Base-by-base conservation (phyloP, 2,329 filamentous ascomycete genomes). In the Sporothrix globosa region DNA sequence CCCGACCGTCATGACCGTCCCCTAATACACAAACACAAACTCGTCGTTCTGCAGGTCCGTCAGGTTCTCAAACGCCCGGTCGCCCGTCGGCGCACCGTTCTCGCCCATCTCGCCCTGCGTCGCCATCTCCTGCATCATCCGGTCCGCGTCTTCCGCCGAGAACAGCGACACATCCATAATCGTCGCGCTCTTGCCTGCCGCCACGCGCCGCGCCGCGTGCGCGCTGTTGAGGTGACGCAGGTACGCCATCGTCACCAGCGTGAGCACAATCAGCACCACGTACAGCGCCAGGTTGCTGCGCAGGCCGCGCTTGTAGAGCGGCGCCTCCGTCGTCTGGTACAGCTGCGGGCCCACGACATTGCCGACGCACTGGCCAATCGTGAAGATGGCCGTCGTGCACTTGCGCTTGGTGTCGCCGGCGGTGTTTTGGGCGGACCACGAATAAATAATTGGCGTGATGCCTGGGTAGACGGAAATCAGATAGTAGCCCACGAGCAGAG, bases 321-420 rank as follows among this genome's bases (percentile, higher is more conserved):
- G 88, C 44, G 84, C 85, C 74, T 90, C 87, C 2, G 81, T 81
- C 0, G 86, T 85, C 30, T 83, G 87, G 78, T 88, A 90, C 1
- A 90, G 79, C 69, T 87, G 85, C 0, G 88, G 88, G 0, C 88
- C 88, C 9, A 74, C 71, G 65, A 91, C 87, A 74, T 92, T 91
- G 6, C 89, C 90, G 1, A 85, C 85, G 67, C 86, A 90, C 71
- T 88, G 86, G 4, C 88, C 88, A 67, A 91, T 83, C 74, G 91
- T 89, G 0, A 91, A 81, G 6, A 90, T 82, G 14, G 85, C 88
- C 0, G 88, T 91, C 0, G 86, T 89, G n/a, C 86, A 84, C 76
- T 91, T 91, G 73, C 87, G 86, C 79, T 92, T 92, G 0, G 89
- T 91, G 75, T 91, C 88, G 1, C 90, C 90, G 0, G 86, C 89